Evolutionary conservation across 1,284 basidiomycete species (phyloP).

Genomic region (Rhodotorula sp.): DNA sequence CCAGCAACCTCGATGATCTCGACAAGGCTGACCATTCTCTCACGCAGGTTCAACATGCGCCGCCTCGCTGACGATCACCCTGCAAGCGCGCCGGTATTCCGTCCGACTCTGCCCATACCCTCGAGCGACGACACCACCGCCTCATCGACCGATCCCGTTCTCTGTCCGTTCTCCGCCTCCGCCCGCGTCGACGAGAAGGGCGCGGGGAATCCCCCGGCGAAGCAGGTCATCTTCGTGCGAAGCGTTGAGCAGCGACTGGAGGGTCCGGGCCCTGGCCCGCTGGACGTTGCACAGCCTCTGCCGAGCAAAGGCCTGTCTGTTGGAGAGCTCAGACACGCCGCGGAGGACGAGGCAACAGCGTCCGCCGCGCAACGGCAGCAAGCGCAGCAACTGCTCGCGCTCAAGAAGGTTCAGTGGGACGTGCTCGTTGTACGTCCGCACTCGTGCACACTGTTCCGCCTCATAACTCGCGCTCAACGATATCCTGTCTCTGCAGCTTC

Average conservation of each 20-base stretch:
- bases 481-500: not conserved
- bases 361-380: slow-evolving; percentile 9
- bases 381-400: slow-evolving; percentile 24
- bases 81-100: not conserved
- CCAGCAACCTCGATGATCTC: no score
- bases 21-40: no score
- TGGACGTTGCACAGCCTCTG: no score
- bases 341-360: no score
- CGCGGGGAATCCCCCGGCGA: not conserved
- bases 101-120: not conserved
- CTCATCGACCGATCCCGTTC: not conserved
- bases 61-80: not conserved
- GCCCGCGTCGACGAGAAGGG: slow-evolving; percentile 3
- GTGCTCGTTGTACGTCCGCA: slow-evolving; percentile 8
- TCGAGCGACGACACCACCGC: not conserved
- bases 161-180: not conserved
- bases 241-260: not conserved
- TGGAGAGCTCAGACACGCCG: no score
- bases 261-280: not conserved
- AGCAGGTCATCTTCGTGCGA: slow-evolving; percentile 16
- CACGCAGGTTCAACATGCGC: slow-evolving; percentile 11
- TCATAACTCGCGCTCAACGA: not conserved
- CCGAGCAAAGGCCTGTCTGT: no score
- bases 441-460: not conserved
- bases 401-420: slow-evolving; percentile 23